phyloP scores from a whole-genome alignment of 306 rosid genomes.

The Prosopis cineraria region DNA sequence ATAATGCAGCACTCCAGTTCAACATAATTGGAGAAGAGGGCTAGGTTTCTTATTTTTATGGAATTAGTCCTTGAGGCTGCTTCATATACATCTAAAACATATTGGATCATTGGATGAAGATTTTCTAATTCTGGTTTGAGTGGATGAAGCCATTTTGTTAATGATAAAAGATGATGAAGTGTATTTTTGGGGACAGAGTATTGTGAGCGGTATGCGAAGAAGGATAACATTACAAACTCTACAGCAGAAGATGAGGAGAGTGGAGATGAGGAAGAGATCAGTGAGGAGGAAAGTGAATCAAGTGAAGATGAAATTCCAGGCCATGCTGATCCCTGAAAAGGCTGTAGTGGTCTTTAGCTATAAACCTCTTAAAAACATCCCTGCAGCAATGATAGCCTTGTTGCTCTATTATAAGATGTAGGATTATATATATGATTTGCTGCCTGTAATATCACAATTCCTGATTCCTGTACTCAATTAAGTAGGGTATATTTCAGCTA shows the following conservation, averaged over 20 bases:
- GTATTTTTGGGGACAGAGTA: slow-evolving; percentile 68
- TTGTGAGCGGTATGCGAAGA: slow-evolving; percentile 89
- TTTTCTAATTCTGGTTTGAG: slow-evolving; percentile 1
- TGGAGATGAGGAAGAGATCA: slow-evolving; percentile 72
- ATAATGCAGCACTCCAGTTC: neutral
- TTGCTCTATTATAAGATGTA: slow-evolving; percentile 43
- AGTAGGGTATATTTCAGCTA: slow-evolving; percentile 22
- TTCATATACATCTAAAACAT: slow-evolving; percentile 19
- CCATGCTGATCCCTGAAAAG: slow-evolving; percentile 71
- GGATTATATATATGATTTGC: slow-evolving; percentile 37
- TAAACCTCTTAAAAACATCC: slow-evolving; percentile 32
- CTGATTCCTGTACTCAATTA: slow-evolving; percentile 30
- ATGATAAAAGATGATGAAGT: slow-evolving; percentile 19
- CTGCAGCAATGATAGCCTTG: slow-evolving; percentile 43
- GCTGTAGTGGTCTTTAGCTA: slow-evolving; percentile 26
- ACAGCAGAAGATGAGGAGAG: slow-evolving; percentile 77
- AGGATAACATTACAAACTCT: slow-evolving; percentile 63
- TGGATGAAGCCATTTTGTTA: slow-evolving; percentile 26
- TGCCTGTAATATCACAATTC: slow-evolving; percentile 46
- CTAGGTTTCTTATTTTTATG: slow-evolving; percentile 5
- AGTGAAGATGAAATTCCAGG: slow-evolving; percentile 92
- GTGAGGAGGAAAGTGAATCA: slow-evolving; percentile 69
- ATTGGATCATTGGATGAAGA: neutral
- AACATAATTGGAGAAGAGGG: neutral
- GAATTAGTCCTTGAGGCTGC: slow-evolving; percentile 14